Conservation (phyloP, 495 filamentous ascomycete species). For the Xylaria sp. region DNA sequence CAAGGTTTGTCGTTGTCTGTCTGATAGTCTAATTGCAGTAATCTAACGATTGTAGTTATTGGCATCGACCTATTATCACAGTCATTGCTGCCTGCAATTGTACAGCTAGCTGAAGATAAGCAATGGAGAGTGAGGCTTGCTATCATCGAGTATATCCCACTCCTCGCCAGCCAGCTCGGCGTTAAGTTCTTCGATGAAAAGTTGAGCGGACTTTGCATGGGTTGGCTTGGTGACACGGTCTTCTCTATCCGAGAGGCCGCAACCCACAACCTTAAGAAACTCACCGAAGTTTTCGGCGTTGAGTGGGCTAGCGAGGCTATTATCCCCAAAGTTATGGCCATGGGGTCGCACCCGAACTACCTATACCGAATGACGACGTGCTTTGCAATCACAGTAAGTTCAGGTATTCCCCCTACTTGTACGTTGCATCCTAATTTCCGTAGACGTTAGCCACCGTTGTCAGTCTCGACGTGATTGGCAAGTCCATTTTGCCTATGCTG, state of each 20-base stretch:
- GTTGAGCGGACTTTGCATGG: conserved; percentile 94
- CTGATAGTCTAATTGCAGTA: conserved; percentile 22
- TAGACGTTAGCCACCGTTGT: conserved; percentile 95
- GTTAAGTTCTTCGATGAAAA: conserved; percentile 99
- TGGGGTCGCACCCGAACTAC: conserved; percentile 98
- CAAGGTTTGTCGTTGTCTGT: conserved; percentile 65
- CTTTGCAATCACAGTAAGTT: conserved; percentile 92
- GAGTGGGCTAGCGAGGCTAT: conserved; percentile 98
- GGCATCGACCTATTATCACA: conserved; percentile 96
- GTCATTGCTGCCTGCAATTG: conserved; percentile 96
- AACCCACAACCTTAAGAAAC: conserved; percentile 95
- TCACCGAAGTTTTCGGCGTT: conserved; percentile 97
- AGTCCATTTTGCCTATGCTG: conserved; percentile 93
- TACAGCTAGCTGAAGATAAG: conserved; percentile 97
- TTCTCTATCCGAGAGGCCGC: conserved; percentile 98
- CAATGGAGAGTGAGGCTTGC: conserved; percentile 98
- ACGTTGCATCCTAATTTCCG: conserved; percentile 40
- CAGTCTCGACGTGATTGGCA: conserved; percentile 87
- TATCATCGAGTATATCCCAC: conserved; percentile 98
- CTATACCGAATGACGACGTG: conserved; percentile 99
- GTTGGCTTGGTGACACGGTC: conserved; percentile 98
- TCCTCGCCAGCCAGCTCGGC: conserved; percentile 93
- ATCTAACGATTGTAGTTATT: conserved; percentile 68
- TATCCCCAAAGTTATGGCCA: conserved; percentile 96
- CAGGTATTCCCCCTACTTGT: background rate